Base-by-base conservation (phyloP, 2,329 filamentous ascomycete species). In the Fusarium sp. region DNA sequence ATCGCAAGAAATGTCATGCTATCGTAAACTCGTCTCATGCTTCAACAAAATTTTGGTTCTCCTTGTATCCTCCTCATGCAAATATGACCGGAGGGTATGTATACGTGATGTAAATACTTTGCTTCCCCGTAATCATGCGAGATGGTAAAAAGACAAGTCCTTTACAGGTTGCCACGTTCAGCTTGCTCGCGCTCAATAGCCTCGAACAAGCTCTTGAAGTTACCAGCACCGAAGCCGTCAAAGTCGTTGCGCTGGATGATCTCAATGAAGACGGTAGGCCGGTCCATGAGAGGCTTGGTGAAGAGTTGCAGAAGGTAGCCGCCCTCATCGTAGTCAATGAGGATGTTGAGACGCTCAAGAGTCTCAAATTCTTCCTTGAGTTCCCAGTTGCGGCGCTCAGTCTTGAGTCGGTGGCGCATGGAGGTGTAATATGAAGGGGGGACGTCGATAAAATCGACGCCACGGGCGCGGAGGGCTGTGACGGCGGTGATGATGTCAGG, bases 171-270 rank as follows among this genome's bases (percentile, higher is more conserved):
- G 3, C 95, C 94, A 57, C 94, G 85, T 79, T 92, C 85, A 44
- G 89, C 93, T 84, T 98, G 95, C 80, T 98, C 94, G 50, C 94
- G 85, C 86, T 98, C 95, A 78, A 98, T 97, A 5, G 95, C 94
- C 84, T 98, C 94, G 75, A 98, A 98, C 74, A 98, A 76, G 65
- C 91, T 94, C 88, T 94, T 97, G 84, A 98, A 98, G 80, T 98
- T 98, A 2, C 95, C 95, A 0, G 94, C 95, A 6, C 95, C 94
- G 74, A 98, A 98, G 0, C 95, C 95, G 31, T 92, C 90, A 79
- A 98, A 98, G 69, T 93, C 90, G 74, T 97, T 91, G 59, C 94
- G 85, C 84, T 98, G 94, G 74, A 98, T 98, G 74, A 98, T 97
- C 86, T 98, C 95, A 68, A 98, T 89, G 78, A 98, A 98, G 28